A percentile compares a stretch with the other conserved stretches of the same genome.
Evolutionary conservation across 164 flowering plant species (phyloP).

Genomic region (Brasenia schreberi): DNA sequence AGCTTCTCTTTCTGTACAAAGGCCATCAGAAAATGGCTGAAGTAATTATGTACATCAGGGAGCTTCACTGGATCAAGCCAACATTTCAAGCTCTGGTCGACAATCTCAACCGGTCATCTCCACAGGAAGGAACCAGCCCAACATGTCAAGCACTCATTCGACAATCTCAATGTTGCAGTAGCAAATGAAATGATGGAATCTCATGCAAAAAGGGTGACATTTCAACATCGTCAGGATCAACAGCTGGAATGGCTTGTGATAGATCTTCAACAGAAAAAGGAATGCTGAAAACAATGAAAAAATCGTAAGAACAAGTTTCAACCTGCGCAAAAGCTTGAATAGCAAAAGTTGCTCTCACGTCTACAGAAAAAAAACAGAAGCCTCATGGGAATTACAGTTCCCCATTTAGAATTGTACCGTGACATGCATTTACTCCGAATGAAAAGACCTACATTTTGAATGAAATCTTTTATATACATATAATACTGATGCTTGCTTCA

Average conservation of each 20-base stretch:
- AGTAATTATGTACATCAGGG: background rate
- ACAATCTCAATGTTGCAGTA: constrained; percentile 15
- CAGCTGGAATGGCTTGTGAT: constrained; percentile 69
- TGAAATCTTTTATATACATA: too few relatives aligned
- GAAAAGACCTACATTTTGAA: too few relatives aligned
- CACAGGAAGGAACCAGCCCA: background rate
- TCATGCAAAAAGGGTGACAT: constrained; percentile 44
- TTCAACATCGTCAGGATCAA: constrained; percentile 58
- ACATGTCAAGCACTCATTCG: background rate
- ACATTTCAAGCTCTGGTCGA: background rate
- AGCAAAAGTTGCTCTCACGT: too few relatives aligned
- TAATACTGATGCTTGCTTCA: too few relatives aligned
- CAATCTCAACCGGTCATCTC: too few relatives aligned
- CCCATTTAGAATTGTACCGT: too few relatives aligned
- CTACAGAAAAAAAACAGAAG: too few relatives aligned
- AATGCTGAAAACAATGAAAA: constrained; percentile 40
- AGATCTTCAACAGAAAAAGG: constrained; percentile 94
- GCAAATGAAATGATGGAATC: constrained; percentile 47
- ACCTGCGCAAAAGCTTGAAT: background rate
- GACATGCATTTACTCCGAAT: too few relatives aligned
- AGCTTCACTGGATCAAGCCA: background rate
- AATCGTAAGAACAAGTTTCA: background rate
- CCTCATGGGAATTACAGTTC: too few relatives aligned
- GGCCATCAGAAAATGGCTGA: background rate
- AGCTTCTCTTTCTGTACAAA: background rate